Evolutionary conservation across 352 stramenopile species (phyloP), one percentile per base, ranked within the genome.

Genomic region (Phytophthora multivora): DNA sequence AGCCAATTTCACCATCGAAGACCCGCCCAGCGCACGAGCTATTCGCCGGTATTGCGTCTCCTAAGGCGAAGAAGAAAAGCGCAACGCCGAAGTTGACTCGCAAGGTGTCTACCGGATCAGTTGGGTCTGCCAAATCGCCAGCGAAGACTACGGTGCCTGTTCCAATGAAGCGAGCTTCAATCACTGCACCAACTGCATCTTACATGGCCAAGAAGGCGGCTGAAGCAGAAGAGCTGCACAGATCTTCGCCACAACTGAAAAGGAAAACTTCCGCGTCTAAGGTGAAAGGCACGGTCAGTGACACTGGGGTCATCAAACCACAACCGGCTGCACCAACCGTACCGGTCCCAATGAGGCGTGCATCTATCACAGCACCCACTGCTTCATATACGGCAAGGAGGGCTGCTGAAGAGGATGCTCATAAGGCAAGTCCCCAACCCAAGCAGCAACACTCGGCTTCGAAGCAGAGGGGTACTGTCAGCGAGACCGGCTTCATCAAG

Each of bases 331-430:
- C 67, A 16, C 42, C 68, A 3, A 73, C 65, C 5, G 54, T 73
- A 0, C 68, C 71, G 15, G 39, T 74, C 4, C 50, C 49, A 9
- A 67, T 63, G 41, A 77, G 73, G 46, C 51, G 60, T 39, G 64
- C 65, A 33, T 80, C 72, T 10, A 67, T 75, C 49, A 77, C 62
- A 45, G 65, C 65, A 0, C 60, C 63, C 7, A 71, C 66, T 10
- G 61, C 66, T 28, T 78, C 70, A 12, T 76, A 47, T 46, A 69
- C 52, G 38, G 64, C 65, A 0, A 73, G 71, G 41, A 66, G 66
- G 36, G 42, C 56, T 5, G 46, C 51, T 15, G 51, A 65, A 55
- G 46, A 46, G 46, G 35, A 58, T 25, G 35, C 46, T 5, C 51
- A 54, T 43, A 51, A 57, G 13, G 12, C 33, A 8, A 51, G 45